A percentile compares a stretch with the other conserved stretches of the same genome.
These are phyloP conservation scores for cucumber (Cucumis sativus) DNA, from an alignment of 306 rosid species.

Conservation along the genomic window DNA sequence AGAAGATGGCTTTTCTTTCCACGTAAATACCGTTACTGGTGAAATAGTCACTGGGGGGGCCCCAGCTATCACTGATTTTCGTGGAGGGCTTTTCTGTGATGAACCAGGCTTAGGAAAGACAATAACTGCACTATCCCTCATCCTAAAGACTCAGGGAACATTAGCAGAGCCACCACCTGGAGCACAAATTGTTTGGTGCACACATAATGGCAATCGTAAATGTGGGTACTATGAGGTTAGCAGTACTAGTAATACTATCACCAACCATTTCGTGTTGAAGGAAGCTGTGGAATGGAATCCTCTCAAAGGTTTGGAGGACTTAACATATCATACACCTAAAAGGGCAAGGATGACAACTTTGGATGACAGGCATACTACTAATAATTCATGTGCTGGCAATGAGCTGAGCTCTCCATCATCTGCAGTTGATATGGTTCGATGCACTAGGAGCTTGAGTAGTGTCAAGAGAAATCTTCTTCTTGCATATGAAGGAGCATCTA, in stretches of 20 bases:
- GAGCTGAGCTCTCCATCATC: constrained; percentile 32
- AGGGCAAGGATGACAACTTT: constrained; percentile 38
- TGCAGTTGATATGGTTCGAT: constrained; percentile 21
- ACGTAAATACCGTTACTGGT: constrained; percentile 62
- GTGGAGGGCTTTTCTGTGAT: constrained; percentile 94
- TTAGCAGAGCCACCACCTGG: constrained; percentile 67
- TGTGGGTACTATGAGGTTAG: constrained; percentile 84
- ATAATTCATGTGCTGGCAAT: constrained; percentile 26
- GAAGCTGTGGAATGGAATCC: constrained; percentile 28
- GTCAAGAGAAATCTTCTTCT: constrained; percentile 39
- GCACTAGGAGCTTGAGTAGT: constrained; percentile 44
- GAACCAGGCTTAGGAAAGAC: constrained; percentile 99
- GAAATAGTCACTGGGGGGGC: constrained; percentile 54
- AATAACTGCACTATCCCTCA: constrained; percentile 79
- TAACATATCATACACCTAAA: constrained; percentile 33
- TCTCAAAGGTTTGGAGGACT: constrained; percentile 24
- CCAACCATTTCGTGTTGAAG: constrained; percentile 23
- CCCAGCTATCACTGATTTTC: constrained; percentile 72
- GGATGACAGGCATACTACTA: constrained; percentile 19
- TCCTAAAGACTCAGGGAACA: constrained; percentile 69
- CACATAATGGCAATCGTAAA: constrained; percentile 50
- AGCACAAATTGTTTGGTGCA: constrained; percentile 55
- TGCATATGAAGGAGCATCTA: constrained; percentile 32
- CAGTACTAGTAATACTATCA: constrained; percentile 22
- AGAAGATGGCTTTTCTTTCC: constrained; percentile 59